phyloP scores from a whole-genome alignment of 257 asterid species.

The Capsicum baccatum region DNA sequence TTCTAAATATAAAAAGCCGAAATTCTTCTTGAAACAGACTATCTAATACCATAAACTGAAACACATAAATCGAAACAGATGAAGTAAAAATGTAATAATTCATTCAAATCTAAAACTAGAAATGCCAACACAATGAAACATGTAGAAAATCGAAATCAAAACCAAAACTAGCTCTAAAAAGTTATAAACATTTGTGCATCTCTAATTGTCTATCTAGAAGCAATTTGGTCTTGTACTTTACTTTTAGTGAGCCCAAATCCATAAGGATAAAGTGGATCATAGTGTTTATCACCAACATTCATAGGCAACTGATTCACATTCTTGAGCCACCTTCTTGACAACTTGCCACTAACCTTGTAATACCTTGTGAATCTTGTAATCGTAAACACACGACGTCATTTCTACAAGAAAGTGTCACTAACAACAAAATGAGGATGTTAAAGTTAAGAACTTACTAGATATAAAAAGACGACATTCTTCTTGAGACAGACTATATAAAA shows the following conservation, averaged over 20 bases:
- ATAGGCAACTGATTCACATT: slow-evolving; percentile 60
- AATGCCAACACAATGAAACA: not conserved
- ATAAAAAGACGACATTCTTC: too few relatives aligned
- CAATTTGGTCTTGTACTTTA: not conserved
- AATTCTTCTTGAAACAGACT: not conserved
- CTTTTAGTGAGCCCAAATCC: slow-evolving; percentile 61
- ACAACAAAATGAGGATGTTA: too few relatives aligned
- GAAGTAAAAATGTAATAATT: too few relatives aligned
- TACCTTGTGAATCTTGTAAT: not conserved
- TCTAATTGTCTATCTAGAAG: not conserved
- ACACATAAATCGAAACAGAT: too few relatives aligned
- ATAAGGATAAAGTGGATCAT: slow-evolving; percentile 66
- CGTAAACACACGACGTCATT: too few relatives aligned
- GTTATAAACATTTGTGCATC: not conserved
- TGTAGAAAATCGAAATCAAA: not conserved
- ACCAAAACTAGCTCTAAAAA: not conserved
- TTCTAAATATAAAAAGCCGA: too few relatives aligned
- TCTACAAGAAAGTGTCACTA: too few relatives aligned
- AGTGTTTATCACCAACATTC: slow-evolving; percentile 57
- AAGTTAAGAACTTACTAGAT: too few relatives aligned
- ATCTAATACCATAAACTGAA: not conserved
- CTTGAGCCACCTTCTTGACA: slow-evolving; percentile 68
- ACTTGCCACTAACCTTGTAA: slow-evolving; percentile 55
- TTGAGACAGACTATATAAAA: not conserved
- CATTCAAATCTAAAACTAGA: too few relatives aligned